Evolutionary conservation across 2,329 filamentous ascomycete genomes (phyloP).

Genomic region (Domatiomyces globalis): DNA sequence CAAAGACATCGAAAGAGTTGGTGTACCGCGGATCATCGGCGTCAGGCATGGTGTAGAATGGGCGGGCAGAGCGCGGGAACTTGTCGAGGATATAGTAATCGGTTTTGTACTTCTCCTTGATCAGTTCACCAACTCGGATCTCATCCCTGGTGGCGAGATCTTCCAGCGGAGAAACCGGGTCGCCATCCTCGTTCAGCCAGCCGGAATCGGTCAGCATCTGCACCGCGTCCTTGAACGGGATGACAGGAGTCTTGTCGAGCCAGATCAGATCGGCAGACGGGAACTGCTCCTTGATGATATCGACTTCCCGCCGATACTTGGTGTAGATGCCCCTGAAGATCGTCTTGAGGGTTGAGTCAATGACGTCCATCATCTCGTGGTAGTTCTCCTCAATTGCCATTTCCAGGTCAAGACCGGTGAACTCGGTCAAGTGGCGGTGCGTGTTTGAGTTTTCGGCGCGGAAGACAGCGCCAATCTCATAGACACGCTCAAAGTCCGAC

Average conservation of each 20-base stretch:
- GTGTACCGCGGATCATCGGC: slow-evolving; percentile 57
- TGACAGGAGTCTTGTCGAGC: slow-evolving; percentile 69
- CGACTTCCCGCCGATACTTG: slow-evolving; percentile 56
- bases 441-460: slow-evolving; percentile 93
- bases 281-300: slow-evolving; percentile 68
- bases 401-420: slow-evolving; percentile 81
- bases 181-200: slow-evolving; percentile 63
- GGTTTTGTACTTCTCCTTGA: slow-evolving; percentile 74
- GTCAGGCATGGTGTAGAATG: slow-evolving; percentile 85
- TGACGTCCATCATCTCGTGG: slow-evolving; percentile 65
- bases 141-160: slow-evolving; percentile 77
- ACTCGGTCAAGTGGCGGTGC: slow-evolving; percentile 85
- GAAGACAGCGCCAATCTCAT: slow-evolving; percentile 82
- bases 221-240: slow-evolving; percentile 67
- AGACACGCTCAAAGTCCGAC: slow-evolving; percentile 76
- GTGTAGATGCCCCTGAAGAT: slow-evolving; percentile 61
- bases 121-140: slow-evolving; percentile 67
- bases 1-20: slow-evolving; percentile 90
- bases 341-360: slow-evolving; percentile 68
- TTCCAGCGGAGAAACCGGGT: slow-evolving; percentile 54
- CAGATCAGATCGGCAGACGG: slow-evolving; percentile 77
- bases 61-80: slow-evolving; percentile 69
- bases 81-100: slow-evolving; percentile 94
- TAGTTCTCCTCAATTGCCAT: slow-evolving; percentile 86
- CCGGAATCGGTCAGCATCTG: slow-evolving; percentile 66